Evolutionary conservation across 768 basidiomycete genomes (phyloP).

Genomic region (Termitomyces sp.): DNA sequence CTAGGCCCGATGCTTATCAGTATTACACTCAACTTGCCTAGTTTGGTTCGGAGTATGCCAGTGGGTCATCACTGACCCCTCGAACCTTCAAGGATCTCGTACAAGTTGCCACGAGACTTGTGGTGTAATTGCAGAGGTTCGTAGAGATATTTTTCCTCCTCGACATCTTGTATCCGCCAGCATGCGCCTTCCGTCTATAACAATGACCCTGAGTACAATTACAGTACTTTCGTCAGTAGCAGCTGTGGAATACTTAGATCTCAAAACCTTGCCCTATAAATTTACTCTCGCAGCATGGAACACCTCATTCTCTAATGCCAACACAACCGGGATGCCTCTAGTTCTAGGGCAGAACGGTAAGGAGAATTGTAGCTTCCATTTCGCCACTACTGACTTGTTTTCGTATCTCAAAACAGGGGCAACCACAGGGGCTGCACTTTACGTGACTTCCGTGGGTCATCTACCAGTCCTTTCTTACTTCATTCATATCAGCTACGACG

Average conservation of each 20-base stretch:
- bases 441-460: constrained; percentile 37
- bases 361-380: background rate
- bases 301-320: constrained; percentile 32
- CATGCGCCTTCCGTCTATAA: background rate
- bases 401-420: constrained; percentile 22
- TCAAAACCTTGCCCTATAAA: constrained; percentile 23
- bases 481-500: background rate
- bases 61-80: background rate
- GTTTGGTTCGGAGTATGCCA: background rate
- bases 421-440: constrained; percentile 29
- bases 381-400: background rate
- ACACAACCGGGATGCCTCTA: constrained; percentile 39
- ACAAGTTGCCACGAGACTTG: background rate
- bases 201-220: background rate
- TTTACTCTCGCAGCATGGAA: constrained; percentile 45
- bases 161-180: background rate
- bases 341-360: constrained; percentile 36
- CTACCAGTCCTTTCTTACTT: background rate
- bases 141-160: background rate
- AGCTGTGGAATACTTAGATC: background rate
- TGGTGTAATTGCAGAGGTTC: background rate
- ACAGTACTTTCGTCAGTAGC: background rate
- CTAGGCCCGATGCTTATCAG: background rate
- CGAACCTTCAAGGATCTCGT: background rate
- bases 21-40: background rate